Base-by-base conservation (phyloP, 208 protist species). In the Angomonas ambiguus region DNA sequence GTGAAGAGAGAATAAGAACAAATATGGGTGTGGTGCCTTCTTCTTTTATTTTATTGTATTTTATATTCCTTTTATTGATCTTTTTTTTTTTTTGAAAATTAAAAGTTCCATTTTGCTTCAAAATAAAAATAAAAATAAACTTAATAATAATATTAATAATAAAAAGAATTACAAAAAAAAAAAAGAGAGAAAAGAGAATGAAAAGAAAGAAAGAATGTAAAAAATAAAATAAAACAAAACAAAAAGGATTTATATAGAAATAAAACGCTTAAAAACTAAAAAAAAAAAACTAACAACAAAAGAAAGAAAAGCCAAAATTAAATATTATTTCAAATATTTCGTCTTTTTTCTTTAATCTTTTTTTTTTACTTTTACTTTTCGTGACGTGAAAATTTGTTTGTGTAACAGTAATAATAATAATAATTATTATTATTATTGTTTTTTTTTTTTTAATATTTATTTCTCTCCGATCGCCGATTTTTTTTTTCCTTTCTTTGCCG, bases 81-180 rank as follows among this genome's bases (percentile, higher is more conserved):
- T 56, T 8, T 68, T 20, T 67, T 42, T 28, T 35, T 63, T 27
- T 62, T 69, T 25, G 16, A 60, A 33, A 30, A 56, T 55, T 58
- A 65, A 27, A 38, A 51, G 32, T 11, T 22, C 49, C 20, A 13
- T 56, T 20, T 64, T 56, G 38, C 13, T n/a, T 53, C 35, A 33
- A 27, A 5, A 28, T 5, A 20, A 20, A 24, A 28, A 49, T 24
- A 56, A 30, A 48, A 18, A 48, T 48, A n/a, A n/a, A n/a, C n/a
- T n/a, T n/a, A n/a, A n/a, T n/a, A n/a, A n/a, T n/a, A n/a, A n/a
- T n/a, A n/a, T n/a, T n/a, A n/a, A 42, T 25, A 42, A 6, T 2
- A 64, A 49, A 48, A 70, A 53, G 18, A 4, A 35, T 51, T 32
- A 8, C 48, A 28, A 13, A 69, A 30, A 20, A 28, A 64, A n/a